Conservation (phyloP, 495 filamentous ascomycete genomes). For the Sporormia fimetaria region DNA sequence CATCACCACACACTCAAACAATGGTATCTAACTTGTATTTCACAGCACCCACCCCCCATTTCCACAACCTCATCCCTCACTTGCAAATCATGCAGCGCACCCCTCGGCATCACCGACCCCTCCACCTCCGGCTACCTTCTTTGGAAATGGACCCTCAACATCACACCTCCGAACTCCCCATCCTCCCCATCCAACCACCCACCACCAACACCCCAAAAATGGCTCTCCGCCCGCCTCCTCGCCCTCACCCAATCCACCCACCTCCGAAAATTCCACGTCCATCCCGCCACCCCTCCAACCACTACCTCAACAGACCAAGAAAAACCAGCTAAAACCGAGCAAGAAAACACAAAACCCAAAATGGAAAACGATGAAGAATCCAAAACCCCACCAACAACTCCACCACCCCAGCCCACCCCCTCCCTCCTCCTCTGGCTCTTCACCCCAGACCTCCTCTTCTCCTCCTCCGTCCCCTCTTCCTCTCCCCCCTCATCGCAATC, state of each 20-base stretch:
- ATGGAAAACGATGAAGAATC: neutral
- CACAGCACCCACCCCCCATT: too few species aligned
- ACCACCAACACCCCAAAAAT: conserved; percentile 25
- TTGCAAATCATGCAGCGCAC: conserved; percentile 4
- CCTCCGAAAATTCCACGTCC: conserved; percentile 28
- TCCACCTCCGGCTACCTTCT: conserved; percentile 4
- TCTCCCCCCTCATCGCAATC: conserved; percentile 23
- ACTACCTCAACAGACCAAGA: neutral
- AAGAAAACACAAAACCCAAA: neutral
- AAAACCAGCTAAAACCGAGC: neutral
- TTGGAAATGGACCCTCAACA: conserved; percentile 14
- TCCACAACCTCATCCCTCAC: neutral
- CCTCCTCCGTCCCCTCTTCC: conserved; percentile 22
- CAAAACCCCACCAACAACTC: too few species aligned
- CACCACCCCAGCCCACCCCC: too few species aligned
- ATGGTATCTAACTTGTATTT: too few species aligned
- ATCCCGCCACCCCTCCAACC: neutral
- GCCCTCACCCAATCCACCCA: conserved; percentile 26
- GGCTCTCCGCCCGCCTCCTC: conserved; percentile 30
- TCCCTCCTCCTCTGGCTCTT: conserved; percentile 30
- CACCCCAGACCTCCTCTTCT: conserved; percentile 29
- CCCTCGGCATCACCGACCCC: conserved; percentile 6
- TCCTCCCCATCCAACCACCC: neutral
- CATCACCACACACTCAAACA: too few species aligned
- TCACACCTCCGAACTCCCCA: too few species aligned